Percentiles rank a stretch among this genome's conserved stretches.
Evolutionary conservation across 345 rosid species (phyloP).

Genomic region (Hibiscus syriacus): DNA sequence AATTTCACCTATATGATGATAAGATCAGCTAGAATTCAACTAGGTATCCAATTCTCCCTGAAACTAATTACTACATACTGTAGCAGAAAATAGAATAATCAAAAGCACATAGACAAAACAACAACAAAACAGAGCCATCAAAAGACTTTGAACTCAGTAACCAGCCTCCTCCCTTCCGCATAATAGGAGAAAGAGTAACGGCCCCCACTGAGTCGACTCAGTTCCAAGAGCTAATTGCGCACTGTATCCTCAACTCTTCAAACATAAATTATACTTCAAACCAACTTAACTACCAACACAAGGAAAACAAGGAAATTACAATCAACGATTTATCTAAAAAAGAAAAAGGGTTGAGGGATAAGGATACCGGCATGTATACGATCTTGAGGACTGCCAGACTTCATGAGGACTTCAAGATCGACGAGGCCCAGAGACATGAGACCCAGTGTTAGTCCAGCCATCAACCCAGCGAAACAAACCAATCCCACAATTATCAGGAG

Average conservation of each 20-base stretch:
- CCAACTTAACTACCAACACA: neutral
- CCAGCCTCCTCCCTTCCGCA: neutral
- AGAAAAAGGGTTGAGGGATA: neutral
- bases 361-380: conserved; percentile 63
- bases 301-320: neutral
- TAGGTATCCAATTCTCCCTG: neutral
- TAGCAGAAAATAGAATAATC: neutral
- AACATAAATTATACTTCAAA: neutral
- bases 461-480: conserved; percentile 74
- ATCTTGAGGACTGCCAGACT: conserved; percentile 84
- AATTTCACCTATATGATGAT: neutral
- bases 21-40: neutral
- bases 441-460: conserved; percentile 94
- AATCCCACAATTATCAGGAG: conserved; percentile 44
- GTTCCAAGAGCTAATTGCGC: conserved; percentile 1
- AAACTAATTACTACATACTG: neutral
- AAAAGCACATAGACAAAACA: neutral
- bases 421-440: conserved; percentile 94
- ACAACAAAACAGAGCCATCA: neutral
- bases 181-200: too few species aligned
- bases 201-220: neutral
- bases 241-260: neutral
- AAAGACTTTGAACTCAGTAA: neutral
- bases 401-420: conserved; percentile 93
- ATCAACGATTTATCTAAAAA: neutral